A percentile compares a stretch with the other conserved stretches of the same genome.
These are phyloP conservation scores for Lumnitzera racemosa DNA, from an alignment of 345 rosid species.

Conservation along the genomic window DNA sequence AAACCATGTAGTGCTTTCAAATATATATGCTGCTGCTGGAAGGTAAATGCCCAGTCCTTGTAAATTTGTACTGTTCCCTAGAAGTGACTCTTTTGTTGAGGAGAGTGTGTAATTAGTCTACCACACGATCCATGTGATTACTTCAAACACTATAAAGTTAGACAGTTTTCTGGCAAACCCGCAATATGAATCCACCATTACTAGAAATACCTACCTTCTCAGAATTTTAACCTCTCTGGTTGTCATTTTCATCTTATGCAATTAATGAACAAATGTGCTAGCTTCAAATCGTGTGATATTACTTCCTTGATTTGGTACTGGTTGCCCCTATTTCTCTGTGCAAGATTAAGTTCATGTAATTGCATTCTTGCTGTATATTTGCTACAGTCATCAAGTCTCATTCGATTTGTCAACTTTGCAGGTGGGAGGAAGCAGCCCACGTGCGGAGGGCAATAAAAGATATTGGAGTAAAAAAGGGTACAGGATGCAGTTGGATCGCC, in stretches of 20 bases:
- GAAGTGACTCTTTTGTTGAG: no score
- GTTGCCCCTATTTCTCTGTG: no score
- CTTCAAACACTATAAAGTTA: neutral
- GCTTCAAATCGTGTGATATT: no score
- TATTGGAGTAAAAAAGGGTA: conserved; percentile 66
- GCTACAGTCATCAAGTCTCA: neutral
- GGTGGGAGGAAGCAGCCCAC: conserved; percentile 77
- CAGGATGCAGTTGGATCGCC: conserved; percentile 81
- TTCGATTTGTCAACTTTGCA: neutral
- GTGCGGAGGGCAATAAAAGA: conserved; percentile 65
- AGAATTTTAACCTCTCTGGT: no score
- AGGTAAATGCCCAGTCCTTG: conserved; percentile 27
- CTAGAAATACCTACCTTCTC: no score
- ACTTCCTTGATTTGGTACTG: no score
- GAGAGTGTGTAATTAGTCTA: no score
- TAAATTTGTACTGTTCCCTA: neutral
- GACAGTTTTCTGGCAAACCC: neutral
- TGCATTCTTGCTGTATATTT: neutral
- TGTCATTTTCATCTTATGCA: no score
- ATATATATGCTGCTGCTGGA: conserved; percentile 68
- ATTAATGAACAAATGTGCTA: neutral
- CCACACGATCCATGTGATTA: neutral
- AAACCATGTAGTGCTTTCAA: conserved; percentile 79
- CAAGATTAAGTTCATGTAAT: no score
- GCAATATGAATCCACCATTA: neutral